Conservation (phyloP, 2,329 filamentous ascomycete genomes). For the Penicillium nordicum region DNA sequence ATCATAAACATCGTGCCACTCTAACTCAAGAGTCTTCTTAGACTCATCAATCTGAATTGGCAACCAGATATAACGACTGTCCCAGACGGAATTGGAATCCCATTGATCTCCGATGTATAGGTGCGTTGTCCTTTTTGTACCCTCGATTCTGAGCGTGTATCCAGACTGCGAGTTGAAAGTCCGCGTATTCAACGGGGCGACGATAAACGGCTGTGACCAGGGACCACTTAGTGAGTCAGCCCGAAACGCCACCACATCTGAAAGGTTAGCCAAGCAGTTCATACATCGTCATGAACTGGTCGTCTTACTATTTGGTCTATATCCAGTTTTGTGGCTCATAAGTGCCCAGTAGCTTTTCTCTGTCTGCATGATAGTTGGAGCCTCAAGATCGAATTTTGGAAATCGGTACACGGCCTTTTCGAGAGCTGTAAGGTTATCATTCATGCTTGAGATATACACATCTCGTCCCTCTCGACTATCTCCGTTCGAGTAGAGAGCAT, state of each 20-base stretch:
- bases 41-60: slow-evolving; percentile 53
- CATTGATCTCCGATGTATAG: slow-evolving; percentile 54
- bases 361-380: slow-evolving; percentile 59
- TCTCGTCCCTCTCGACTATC: slow-evolving; percentile 55
- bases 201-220: slow-evolving; percentile 55
- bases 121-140: slow-evolving; percentile 49
- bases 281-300: background rate
- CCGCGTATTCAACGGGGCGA: slow-evolving; percentile 51
- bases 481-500: slow-evolving; percentile 60
- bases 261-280: background rate
- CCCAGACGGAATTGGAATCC: slow-evolving; percentile 57
- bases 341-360: slow-evolving; percentile 58
- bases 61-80: slow-evolving; percentile 57
- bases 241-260: slow-evolving; percentile 55
- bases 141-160: slow-evolving; percentile 48
- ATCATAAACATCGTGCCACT: slow-evolving; percentile 58
- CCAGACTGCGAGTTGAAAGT: slow-evolving; percentile 55
- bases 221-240: slow-evolving; percentile 51
- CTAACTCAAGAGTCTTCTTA: slow-evolving; percentile 49
- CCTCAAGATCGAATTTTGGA: slow-evolving; percentile 59
- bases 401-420: slow-evolving; percentile 55
- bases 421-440: slow-evolving; percentile 51
- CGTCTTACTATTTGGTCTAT: slow-evolving; percentile 54
- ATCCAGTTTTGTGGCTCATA: slow-evolving; percentile 63
- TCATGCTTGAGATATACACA: slow-evolving; percentile 55